Base-by-base conservation (phyloP, 495 filamentous ascomycete genomes). In the Pseudevernia furfuracea region DNA sequence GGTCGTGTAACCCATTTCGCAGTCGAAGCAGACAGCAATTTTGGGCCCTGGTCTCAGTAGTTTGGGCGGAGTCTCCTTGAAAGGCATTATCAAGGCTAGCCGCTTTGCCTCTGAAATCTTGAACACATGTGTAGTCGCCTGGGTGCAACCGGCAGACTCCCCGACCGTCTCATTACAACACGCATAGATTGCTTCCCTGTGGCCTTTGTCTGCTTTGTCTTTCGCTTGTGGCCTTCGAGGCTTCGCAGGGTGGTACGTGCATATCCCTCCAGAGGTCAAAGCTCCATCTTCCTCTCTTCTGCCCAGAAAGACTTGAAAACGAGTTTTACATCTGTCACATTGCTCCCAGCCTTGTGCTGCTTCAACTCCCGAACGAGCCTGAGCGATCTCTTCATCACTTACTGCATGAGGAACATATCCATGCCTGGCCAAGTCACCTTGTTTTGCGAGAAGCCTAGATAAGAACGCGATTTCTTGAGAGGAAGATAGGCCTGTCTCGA, bases 1-100 rank as follows among this genome's bases (percentile, higher is more conserved):
- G 2, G 87, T 87, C 0, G 94, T 97, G 72, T 94, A 99, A 12
- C 89, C 89, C 94, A 99, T 99, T 71, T 99, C 94, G 71, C 95
- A 96, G 73, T 99, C 94, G 68, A 99, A 87, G 69, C 84, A 87
- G 19, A 97, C 83, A 4, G 85, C 84, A 52, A 64, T 73, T 59
- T 71, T 70, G 7, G 77, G 69, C 14, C 77, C 74, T 48, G 66
- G 72, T 64, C 70, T 70, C 14, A 75, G 68, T 21, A 77, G 75
- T 58, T 90, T 87, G 21, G 71, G 64, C 0, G 92, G 91, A 4
- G 95, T 97, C 65, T 82, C 71, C 60, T 83, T 80, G 71, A 96
- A 99, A 43, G 90, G 90, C 65, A 92, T 79, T 11, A 92, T 75
- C 0, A 86, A 77, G 2, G 90, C 90, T 48, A 99, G 78, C 19